Percentiles rank a stretch among this genome's conserved stretches.
Conservation (phyloP, 139 green algal species). For the Micromonas commoda region DNA sequence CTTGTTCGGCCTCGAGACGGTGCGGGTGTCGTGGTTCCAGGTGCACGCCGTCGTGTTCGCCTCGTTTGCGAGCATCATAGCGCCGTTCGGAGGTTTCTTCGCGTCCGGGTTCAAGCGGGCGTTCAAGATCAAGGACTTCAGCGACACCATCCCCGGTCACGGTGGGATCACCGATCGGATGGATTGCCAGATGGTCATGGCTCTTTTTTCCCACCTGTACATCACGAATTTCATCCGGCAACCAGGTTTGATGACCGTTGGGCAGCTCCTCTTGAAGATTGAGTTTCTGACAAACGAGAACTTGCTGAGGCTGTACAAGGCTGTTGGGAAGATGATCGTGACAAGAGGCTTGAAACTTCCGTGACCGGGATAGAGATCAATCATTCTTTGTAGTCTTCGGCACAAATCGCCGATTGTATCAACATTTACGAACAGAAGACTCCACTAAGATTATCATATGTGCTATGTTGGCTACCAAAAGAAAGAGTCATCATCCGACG, state of each 20-base stretch:
- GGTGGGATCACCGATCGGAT: conserved; percentile 96
- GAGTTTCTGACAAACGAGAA: conserved; percentile 18
- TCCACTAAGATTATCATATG: too few species aligned
- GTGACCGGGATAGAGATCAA: background rate
- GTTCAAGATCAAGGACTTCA: conserved; percentile 99
- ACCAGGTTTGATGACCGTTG: background rate
- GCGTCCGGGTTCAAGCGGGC: conserved; percentile 96
- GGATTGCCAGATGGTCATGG: conserved; percentile 98
- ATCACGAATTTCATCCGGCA: conserved; percentile 71
- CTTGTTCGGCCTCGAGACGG: background rate
- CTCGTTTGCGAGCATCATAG: conserved; percentile 87
- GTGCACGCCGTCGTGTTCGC: conserved; percentile 72
- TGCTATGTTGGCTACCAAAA: too few species aligned
- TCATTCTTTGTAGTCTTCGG: too few species aligned
- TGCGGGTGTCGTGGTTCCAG: conserved; percentile 41
- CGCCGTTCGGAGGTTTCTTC: conserved; percentile 97
- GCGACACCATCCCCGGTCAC: conserved; percentile 93
- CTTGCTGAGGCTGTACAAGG: background rate
- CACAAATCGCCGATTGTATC: too few species aligned
- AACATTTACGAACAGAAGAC: too few species aligned
- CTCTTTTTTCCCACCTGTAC: conserved; percentile 91
- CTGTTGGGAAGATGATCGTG: background rate
- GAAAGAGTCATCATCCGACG: too few species aligned
- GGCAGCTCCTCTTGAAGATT: background rate
- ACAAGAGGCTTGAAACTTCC: background rate